Evolutionary conservation across 306 rosid genomes (phyloP).

Genomic region (Biancaea sappan): DNA sequence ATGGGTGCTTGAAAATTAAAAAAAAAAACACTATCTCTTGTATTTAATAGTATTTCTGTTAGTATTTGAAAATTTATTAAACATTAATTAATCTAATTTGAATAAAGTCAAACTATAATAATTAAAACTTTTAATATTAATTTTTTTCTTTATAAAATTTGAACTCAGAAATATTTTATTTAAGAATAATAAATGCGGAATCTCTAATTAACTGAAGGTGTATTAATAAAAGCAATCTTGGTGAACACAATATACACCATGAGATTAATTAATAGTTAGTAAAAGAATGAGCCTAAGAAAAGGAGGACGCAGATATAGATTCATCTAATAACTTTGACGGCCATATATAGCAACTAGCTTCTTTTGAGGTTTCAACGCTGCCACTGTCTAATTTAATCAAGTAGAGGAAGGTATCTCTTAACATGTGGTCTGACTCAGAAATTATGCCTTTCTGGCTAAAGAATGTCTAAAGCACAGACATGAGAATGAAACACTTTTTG

Average conservation of each 20-base stretch:
- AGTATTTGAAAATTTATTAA: too few relatives aligned
- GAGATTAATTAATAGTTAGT: not conserved
- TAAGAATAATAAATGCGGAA: too few relatives aligned
- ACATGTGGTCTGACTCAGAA: conserved; percentile 56
- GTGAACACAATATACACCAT: conserved; percentile 9
- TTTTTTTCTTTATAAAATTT: too few relatives aligned
- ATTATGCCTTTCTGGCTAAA: conserved; percentile 32
- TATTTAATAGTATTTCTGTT: not conserved
- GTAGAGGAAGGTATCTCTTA: conserved; percentile 47
- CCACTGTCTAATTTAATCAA: conserved; percentile 29
- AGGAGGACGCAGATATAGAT: conserved; percentile 20
- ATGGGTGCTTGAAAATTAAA: conserved; percentile 1
- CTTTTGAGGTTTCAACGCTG: conserved; percentile 41
- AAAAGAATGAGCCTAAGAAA: conserved; percentile 16
- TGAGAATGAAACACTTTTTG: conserved; percentile 35
- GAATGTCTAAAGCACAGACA: conserved; percentile 44
- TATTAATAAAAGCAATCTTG: conserved; percentile 34
- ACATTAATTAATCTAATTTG: too few relatives aligned
- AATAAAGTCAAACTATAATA: too few relatives aligned
- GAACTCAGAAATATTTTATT: too few relatives aligned
- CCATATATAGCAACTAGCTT: conserved; percentile 15
- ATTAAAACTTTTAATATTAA: too few relatives aligned
- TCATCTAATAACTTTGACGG: conserved; percentile 13
- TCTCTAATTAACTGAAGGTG: too few relatives aligned
- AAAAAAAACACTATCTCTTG: not conserved